Evolutionary conservation across 176 grass and related monocot genomes (phyloP), one percentile per base, ranked within the genome.

Genomic region (Stipa capillata): DNA sequence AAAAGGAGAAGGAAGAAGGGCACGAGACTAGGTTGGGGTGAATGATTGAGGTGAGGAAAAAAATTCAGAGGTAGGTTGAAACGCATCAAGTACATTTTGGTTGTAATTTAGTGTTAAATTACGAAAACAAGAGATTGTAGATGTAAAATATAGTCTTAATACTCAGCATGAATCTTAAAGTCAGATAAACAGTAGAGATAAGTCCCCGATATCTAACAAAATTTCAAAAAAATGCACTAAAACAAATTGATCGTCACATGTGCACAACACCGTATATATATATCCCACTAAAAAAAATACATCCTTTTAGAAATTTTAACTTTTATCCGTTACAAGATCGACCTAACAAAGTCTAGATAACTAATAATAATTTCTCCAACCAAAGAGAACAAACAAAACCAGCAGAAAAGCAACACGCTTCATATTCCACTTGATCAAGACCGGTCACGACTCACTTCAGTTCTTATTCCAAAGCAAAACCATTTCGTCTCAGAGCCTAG

Each of bases 381-480:
- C 6, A 79, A 64, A 59, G 77, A 64, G 73, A 34, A 64, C 12
- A 15, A 48, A 15, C 35, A 35, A 58, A 58, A 58, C 47, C 28
- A 58, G n/a, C 34, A 43, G 43, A 18, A 66, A 74, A 68, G 76
- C 58, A 13, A 21, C 57, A 29, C 58, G 40, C 68, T 44, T 59
- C 41, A 52, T 73, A 43, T 51, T 65, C 81, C 76, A 72, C 76
- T 84, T 13, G 75, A 75, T 74, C 58, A 78, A 17, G 35, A 39
- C 73, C 57, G 56, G 65, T 65, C 65, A 82, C 74, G 67, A 23
- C 80, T 66, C 80, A 58, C 86, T 79, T 37, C 67, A 47, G 39
- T 23, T 80, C 16, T 69, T 70, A 81, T 81, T 70, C 70, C 43
- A 81, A 85, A 85, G 61, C 43, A 34, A 67, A 77, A 27, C 21